A percentile compares a stretch with the other conserved stretches of the same genome.
These are phyloP conservation scores for Verticillium tricorpus DNA, from an alignment of 2,329 filamentous ascomycete species.

Conservation along the genomic window DNA sequence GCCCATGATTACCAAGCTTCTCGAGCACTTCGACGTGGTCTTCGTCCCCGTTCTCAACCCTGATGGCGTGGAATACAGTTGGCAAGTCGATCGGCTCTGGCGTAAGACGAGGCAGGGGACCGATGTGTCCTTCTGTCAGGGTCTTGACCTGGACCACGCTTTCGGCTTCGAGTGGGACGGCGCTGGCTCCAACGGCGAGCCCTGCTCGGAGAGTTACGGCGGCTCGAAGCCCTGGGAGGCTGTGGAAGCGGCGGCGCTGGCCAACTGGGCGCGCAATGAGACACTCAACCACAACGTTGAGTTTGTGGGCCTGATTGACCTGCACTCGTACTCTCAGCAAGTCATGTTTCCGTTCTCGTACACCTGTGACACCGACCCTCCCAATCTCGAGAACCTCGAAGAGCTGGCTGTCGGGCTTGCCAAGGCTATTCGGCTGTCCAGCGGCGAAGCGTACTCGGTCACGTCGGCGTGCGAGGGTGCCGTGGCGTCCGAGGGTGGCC, in stretches of 20 bases:
- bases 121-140: slow-evolving; percentile 74
- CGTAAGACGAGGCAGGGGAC: slow-evolving; percentile 90
- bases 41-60: slow-evolving; percentile 88
- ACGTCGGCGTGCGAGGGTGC: slow-evolving; percentile 84
- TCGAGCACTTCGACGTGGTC: slow-evolving; percentile 82
- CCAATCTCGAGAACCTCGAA: slow-evolving; percentile 85
- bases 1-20: slow-evolving; percentile 66
- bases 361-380: slow-evolving; percentile 72
- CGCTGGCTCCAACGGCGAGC: slow-evolving; percentile 58
- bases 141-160: slow-evolving; percentile 82
- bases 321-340: slow-evolving; percentile 94
- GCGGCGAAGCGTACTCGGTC: slow-evolving; percentile 71
- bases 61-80: slow-evolving; percentile 91
- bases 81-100: slow-evolving; percentile 89
- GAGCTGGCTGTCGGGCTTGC: slow-evolving; percentile 84
- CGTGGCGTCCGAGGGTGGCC: slow-evolving; percentile 27
- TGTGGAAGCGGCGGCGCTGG: slow-evolving; percentile 69
- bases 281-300: slow-evolving; percentile 64
- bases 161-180: slow-evolving; percentile 85
- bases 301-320: slow-evolving; percentile 81
- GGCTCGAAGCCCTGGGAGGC: slow-evolving; percentile 81
- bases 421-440: slow-evolving; percentile 81
- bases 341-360: slow-evolving; percentile 90
- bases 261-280: slow-evolving; percentile 79
- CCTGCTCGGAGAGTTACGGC: slow-evolving; percentile 87